Percentiles rank a stretch among this genome's conserved stretches.
Evolutionary conservation across 495 filamentous ascomycete genomes (phyloP).

Genomic region (Xylaria acuta): DNA sequence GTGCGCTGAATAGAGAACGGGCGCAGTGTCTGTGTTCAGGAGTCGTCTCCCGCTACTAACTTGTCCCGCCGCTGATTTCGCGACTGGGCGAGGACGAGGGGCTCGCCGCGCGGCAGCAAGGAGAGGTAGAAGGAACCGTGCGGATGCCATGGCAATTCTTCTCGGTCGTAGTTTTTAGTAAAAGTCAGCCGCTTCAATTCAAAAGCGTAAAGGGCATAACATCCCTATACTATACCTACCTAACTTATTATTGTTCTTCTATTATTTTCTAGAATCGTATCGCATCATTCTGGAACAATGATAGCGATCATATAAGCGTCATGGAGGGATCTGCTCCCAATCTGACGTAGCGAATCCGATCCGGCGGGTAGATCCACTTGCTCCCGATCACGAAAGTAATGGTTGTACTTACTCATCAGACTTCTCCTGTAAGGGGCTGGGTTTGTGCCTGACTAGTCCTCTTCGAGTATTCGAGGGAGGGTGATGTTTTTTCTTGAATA

Average conservation of each 20-base stretch:
- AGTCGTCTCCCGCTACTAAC: neutral
- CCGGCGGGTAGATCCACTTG: too few species aligned
- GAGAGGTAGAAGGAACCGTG: neutral
- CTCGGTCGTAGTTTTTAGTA: neutral
- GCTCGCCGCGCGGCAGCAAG: neutral
- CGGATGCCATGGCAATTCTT: neutral
- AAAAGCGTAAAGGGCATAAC: too few species aligned
- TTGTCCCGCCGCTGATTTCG: neutral
- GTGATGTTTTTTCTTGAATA: neutral
- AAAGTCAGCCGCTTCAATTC: neutral
- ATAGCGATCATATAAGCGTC: constrained; percentile 22
- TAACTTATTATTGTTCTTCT: neutral
- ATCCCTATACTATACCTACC: neutral
- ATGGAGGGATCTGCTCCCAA: neutral
- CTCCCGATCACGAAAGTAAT: too few species aligned
- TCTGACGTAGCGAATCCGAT: constrained; percentile 13
- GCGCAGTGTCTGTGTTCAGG: constrained; percentile 26
- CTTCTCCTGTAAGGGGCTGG: neutral
- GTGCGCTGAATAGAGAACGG: constrained; percentile 24
- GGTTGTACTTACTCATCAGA: neutral
- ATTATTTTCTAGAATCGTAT: neutral
- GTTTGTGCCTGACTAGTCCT: constrained; percentile 14
- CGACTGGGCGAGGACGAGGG: neutral
- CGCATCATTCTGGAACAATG: neutral
- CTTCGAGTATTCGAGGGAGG: neutral